phyloP scores from a whole-genome alignment of 2,329 filamentous ascomycete species.

The Diplodia seriata region DNA sequence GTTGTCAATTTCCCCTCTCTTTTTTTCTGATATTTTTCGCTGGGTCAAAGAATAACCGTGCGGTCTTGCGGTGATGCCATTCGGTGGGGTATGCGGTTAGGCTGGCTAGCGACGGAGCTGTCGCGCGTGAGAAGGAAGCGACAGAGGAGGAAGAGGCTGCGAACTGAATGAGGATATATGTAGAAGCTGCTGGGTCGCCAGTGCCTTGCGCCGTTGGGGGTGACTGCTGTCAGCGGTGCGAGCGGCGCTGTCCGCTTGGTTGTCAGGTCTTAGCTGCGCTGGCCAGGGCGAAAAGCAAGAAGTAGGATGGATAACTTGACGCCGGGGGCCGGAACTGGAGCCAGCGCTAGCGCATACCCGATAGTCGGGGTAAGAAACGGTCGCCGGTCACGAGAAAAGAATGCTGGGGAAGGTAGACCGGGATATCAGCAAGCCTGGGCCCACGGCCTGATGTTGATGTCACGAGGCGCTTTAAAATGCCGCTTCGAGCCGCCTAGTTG shows the following conservation, averaged over 20 bases:
- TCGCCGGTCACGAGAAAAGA: slow-evolving; percentile 1
- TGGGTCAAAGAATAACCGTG: slow-evolving; percentile 10
- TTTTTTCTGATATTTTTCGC: neutral
- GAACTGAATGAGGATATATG: neutral
- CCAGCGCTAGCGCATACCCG: slow-evolving; percentile 15
- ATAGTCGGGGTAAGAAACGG: slow-evolving; percentile 10
- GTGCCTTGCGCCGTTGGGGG: neutral
- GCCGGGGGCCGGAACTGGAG: too few species aligned
- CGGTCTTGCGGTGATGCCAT: slow-evolving; percentile 4
- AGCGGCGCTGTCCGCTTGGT: neutral
- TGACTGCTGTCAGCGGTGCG: neutral
- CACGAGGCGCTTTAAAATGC: slow-evolving; percentile 15
- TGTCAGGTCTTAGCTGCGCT: slow-evolving; percentile 1
- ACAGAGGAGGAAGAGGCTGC: neutral
- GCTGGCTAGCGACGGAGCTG: neutral
- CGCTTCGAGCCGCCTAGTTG: neutral
- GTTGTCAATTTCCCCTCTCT: neutral
- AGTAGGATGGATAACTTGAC: neutral
- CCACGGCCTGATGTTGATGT: slow-evolving; percentile 23
- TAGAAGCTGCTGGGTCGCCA: neutral
- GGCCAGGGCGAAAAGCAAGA: slow-evolving; percentile 8
- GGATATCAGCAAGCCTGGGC: slow-evolving; percentile 9
- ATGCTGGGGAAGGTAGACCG: slow-evolving; percentile 15
- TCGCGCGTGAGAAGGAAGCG: neutral
- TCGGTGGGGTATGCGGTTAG: neutral